Percentiles rank a stretch among this genome's conserved stretches.
Conservation (phyloP, 495 filamentous ascomycete species). For the Penicillium dipodomyicola region DNA sequence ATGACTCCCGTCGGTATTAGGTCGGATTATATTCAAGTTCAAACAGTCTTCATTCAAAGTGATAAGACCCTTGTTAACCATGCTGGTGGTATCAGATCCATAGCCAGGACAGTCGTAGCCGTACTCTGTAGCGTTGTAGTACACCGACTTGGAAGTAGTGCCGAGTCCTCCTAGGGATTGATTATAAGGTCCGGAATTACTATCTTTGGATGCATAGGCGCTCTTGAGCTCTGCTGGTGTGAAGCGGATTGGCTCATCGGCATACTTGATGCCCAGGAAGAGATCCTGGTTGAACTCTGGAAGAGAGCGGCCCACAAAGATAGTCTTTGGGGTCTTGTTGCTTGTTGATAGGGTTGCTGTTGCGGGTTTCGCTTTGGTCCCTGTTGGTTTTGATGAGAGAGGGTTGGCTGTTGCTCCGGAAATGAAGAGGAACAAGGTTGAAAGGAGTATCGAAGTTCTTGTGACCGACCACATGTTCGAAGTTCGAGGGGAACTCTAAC, state of each 20-base stretch:
- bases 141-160: background rate
- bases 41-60: conserved; percentile 58
- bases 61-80: conserved; percentile 28
- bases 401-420: conserved; percentile 4
- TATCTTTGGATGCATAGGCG: conserved; percentile 24
- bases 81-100: conserved; percentile 30
- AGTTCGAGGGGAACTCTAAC: background rate
- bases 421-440: conserved; percentile 5
- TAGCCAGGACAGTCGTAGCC: conserved; percentile 41
- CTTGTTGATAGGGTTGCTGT: conserved; percentile 18
- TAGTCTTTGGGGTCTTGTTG: conserved; percentile 12
- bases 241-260: conserved; percentile 32
- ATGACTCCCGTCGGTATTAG: conserved; percentile 30
- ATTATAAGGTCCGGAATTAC: conserved; percentile 20
- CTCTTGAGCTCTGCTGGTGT: conserved; percentile 29
- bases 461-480: background rate
- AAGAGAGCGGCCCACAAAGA: conserved; percentile 32
- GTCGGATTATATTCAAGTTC: conserved; percentile 62
- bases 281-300: conserved; percentile 34
- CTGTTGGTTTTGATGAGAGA: background rate
- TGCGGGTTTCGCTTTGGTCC: background rate
- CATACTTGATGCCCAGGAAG: conserved; percentile 40
- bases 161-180: background rate
- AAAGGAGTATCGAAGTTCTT: background rate
- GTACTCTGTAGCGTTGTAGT: conserved; percentile 39